Percentiles rank a stretch among this genome's conserved stretches.
Conservation (phyloP, 176 grass and related monocot genomes). For the Triticum urartu region DNA sequence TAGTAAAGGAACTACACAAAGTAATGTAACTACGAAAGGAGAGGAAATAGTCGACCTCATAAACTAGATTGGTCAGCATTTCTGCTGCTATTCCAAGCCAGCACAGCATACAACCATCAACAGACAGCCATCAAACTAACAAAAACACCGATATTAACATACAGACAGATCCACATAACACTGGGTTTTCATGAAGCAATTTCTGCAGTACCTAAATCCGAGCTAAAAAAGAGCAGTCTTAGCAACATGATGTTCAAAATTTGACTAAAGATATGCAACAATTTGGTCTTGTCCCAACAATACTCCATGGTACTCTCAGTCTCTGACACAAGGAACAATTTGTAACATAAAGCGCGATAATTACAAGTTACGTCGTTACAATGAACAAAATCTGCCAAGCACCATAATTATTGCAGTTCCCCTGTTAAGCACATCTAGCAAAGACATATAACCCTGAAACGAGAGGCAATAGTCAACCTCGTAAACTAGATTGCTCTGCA, state of each 20-base stretch:
- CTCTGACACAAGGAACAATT: background rate
- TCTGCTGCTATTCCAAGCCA: too few species aligned
- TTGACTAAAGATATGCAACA: too few species aligned
- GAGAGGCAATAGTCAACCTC: too few species aligned
- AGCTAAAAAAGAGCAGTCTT: background rate
- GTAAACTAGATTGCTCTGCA: background rate
- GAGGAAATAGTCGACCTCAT: background rate
- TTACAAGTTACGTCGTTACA: background rate
- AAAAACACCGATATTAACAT: background rate
- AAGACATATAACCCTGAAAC: too few species aligned
- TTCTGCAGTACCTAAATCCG: background rate
- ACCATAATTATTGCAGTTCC: background rate
- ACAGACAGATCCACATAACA: background rate
- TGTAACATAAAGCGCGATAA: background rate
- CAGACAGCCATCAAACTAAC: background rate
- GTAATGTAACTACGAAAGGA: background rate
- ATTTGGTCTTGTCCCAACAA: background rate
- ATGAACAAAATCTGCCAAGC: background rate
- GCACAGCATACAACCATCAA: background rate
- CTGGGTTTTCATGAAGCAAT: background rate
- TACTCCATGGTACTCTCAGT: too few species aligned
- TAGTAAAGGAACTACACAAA: background rate
- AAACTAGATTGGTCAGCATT: background rate
- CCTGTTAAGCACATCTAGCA: background rate
- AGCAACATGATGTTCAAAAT: background rate